Conservation (phyloP, 1,284 basidiomycete species). For the Tylopilus orsonianus region DNA sequence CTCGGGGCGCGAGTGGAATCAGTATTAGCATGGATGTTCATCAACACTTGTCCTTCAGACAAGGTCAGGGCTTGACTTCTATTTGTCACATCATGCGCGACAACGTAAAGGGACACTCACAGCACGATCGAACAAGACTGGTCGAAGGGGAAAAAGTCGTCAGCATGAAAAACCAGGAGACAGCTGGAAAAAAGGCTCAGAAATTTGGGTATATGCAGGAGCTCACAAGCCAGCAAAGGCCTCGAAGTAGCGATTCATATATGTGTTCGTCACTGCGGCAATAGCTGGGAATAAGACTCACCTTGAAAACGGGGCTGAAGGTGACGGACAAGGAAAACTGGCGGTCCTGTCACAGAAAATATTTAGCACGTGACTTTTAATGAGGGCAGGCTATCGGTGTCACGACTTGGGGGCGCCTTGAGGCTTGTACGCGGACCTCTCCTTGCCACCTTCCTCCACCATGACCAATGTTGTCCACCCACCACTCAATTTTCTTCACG, state of each 20-base stretch:
- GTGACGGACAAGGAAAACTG: conserved; percentile 5
- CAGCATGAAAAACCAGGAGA: conserved; percentile 11
- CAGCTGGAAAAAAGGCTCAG: conserved; percentile 49
- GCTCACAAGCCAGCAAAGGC: conserved; percentile 61
- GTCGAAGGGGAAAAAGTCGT: not conserved
- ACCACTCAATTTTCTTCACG: conserved; percentile 62
- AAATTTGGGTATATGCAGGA: conserved; percentile 83
- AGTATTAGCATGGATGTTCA: conserved; percentile 86
- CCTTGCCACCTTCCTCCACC: conserved; percentile 34
- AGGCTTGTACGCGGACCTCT: conserved; percentile 16
- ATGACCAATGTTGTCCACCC: conserved; percentile 75
- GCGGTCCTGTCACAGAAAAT: conserved; percentile 37
- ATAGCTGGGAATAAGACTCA: conserved; percentile 17
- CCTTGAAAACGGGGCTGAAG: conserved; percentile 11
- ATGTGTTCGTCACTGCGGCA: conserved; percentile 58
- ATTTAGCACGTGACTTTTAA: conserved; percentile 21
- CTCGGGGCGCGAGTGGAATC: conserved; percentile 29
- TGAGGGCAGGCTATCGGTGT: conserved; percentile 31
- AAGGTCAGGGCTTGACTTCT: conserved; percentile 86
- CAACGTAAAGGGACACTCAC: conserved; percentile 40
- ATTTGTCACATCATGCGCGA: conserved; percentile 62
- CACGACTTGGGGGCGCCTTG: conserved; percentile 16
- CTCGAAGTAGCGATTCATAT: conserved; percentile 86
- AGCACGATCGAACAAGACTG: not conserved
- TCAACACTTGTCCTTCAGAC: conserved; percentile 71